These are phyloP conservation scores for Artemisia tridentata DNA, from an alignment of 129 eudicot species.

Conservation along the genomic window DNA sequence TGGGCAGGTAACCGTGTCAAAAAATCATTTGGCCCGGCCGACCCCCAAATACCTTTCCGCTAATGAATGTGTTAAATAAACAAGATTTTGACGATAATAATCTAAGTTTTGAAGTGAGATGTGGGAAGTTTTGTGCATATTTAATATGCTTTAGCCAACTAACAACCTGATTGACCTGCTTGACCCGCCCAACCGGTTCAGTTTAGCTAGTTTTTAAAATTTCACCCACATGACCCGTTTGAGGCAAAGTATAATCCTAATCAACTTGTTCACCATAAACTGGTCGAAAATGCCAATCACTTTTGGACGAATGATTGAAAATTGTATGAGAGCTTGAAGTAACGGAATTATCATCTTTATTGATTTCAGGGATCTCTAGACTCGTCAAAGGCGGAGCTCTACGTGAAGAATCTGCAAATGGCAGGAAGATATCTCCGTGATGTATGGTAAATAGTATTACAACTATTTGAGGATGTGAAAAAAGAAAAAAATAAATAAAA, in stretches of 20 bases:
- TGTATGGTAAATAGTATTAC: slow-evolving; percentile 46
- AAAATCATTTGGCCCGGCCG: not conserved
- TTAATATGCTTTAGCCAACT: not conserved
- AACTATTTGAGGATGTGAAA: not conserved
- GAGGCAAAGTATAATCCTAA: not conserved
- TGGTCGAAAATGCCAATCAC: not conserved
- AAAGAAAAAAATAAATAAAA: not conserved
- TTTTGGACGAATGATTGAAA: not conserved
- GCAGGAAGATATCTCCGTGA: slow-evolving; percentile 92
- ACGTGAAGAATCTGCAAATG: slow-evolving; percentile 86
- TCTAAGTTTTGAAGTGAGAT: not conserved
- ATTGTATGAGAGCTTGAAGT: not conserved
- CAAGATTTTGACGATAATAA: not conserved
- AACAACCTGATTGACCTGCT: too few species aligned
- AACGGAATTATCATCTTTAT: not conserved
- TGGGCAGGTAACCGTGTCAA: not conserved
- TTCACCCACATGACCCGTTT: not conserved
- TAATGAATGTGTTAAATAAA: not conserved
- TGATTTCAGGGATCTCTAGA: slow-evolving; percentile 76
- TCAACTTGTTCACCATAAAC: not conserved
- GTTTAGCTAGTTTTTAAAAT: not conserved
- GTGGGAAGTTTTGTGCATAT: not conserved
- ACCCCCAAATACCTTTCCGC: not conserved
- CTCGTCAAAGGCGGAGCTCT: slow-evolving; percentile 78
- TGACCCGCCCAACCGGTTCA: not conserved